A percentile compares a stretch with the other conserved stretches of the same genome.
Evolutionary conservation across 148 eudicot species (phyloP).

Genomic region (Heliosperma pusillum): DNA sequence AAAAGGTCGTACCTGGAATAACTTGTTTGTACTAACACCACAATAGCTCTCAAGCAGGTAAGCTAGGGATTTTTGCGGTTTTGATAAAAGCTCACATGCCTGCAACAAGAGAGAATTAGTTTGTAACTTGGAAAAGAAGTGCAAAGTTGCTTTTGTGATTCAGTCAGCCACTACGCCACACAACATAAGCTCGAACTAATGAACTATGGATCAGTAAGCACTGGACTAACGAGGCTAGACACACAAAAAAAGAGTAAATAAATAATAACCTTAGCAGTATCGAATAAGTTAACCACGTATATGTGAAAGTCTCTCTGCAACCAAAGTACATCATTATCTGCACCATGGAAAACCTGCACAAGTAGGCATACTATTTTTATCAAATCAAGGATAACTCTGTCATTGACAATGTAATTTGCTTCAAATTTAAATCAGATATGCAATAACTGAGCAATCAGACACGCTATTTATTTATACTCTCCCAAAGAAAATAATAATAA

Average conservation of each 20-base stretch:
- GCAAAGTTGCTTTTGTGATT: neutral
- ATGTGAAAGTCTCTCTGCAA: conserved; percentile 96
- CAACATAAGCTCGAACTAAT: neutral
- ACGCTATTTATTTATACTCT: neutral
- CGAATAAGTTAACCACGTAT: conserved; percentile 86
- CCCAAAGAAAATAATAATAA: neutral
- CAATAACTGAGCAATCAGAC: neutral
- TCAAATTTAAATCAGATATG: too few relatives aligned
- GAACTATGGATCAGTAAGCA: neutral
- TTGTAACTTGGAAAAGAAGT: conserved; percentile 1
- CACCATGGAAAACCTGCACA: conserved; percentile 91
- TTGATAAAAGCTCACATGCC: conserved; percentile 92
- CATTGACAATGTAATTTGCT: too few relatives aligned
- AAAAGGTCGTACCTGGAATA: conserved; percentile 54
- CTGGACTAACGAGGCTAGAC: neutral
- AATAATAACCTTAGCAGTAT: conserved; percentile 92
- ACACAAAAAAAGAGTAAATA: too few relatives aligned
- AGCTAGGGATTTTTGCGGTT: conserved; percentile 92
- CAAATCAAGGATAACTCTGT: too few relatives aligned
- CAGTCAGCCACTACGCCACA: neutral
- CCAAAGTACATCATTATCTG: conserved; percentile 96
- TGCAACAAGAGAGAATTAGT: conserved; percentile 33
- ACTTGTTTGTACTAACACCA: conserved; percentile 69
- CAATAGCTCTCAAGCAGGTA: conserved; percentile 86
- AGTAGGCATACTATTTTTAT: too few relatives aligned